These are phyloP conservation scores for Cydonia oblonga DNA, from an alignment of 331 rosid genomes.

Conservation along the genomic window DNA sequence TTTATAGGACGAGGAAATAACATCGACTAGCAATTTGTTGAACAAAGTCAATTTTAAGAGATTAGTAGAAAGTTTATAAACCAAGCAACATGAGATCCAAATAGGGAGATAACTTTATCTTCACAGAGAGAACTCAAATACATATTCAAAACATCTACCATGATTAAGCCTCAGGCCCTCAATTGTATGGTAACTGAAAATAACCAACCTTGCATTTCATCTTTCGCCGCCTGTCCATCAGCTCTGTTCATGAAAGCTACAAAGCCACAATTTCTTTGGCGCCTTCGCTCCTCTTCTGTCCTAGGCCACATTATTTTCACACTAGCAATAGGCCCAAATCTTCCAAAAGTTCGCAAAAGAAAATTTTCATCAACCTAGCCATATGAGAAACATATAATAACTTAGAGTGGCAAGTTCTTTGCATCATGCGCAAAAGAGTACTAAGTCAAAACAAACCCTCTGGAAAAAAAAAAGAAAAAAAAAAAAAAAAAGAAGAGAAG, in stretches of 20 bases:
- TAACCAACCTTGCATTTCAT: constrained; percentile 93
- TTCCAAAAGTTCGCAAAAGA: constrained; percentile 95
- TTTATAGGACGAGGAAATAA: neutral
- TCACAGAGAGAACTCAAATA: neutral
- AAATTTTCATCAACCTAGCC: constrained; percentile 94
- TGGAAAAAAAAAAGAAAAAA: too few species aligned
- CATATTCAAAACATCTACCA: neutral
- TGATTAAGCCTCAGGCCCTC: neutral
- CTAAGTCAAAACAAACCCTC: neutral
- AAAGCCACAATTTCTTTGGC: constrained; percentile 99
- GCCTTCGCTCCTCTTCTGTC: constrained; percentile 95
- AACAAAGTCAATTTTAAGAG: neutral
- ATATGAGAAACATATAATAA: neutral
- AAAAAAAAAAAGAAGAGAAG: neutral
- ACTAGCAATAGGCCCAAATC: constrained; percentile 99
- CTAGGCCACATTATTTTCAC: constrained; percentile 99
- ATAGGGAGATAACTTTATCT: neutral
- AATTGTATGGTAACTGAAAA: neutral
- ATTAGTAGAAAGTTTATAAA: neutral
- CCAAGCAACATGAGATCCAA: neutral
- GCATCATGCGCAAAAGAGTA: constrained; percentile 7
- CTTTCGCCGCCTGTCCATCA: constrained; percentile 99
- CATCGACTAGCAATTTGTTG: neutral
- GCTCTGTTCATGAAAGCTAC: constrained; percentile 99
- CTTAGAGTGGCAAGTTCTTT: constrained; percentile 8